Conservation (phyloP, 371 early-diverging fungal genomes). For the Zychaea mexicana region DNA sequence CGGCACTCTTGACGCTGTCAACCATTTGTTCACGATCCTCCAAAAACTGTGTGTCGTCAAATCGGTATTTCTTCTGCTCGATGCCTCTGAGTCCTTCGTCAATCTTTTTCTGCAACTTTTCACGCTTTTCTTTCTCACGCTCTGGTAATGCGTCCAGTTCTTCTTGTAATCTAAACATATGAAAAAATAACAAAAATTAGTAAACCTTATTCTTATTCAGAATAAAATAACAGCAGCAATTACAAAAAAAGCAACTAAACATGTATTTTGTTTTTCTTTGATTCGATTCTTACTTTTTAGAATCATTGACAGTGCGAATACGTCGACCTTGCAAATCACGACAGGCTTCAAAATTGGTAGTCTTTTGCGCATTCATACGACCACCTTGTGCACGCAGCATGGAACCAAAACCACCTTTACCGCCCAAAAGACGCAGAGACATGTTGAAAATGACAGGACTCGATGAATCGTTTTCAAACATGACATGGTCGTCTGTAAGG, state of each 20-base stretch:
- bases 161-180: slow-evolving; percentile 69
- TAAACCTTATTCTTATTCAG: not conserved
- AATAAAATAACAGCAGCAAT: not conserved
- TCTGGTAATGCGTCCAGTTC: slow-evolving; percentile 75
- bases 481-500: slow-evolving; percentile 29
- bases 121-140: slow-evolving; percentile 66
- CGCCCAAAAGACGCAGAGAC: slow-evolving; percentile 63
- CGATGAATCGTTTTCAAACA: slow-evolving; percentile 15
- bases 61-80: slow-evolving; percentile 71
- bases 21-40: slow-evolving; percentile 73
- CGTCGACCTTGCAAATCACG: slow-evolving; percentile 92
- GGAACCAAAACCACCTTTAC: slow-evolving; percentile 97
- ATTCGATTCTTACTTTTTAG: slow-evolving; percentile 81
- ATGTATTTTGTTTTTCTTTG: no score
- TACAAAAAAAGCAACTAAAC: not conserved
- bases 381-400: slow-evolving; percentile 95
- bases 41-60: slow-evolving; percentile 83
- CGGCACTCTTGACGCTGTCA: slow-evolving; percentile 73
- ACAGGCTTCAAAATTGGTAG: slow-evolving; percentile 92
- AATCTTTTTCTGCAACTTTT: slow-evolving; percentile 79
- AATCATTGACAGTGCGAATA: slow-evolving; percentile 87
- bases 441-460: slow-evolving; percentile 33
- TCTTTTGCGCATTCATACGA: slow-evolving; percentile 87
- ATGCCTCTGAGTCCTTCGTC: slow-evolving; percentile 76
- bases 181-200: not conserved